A percentile compares a stretch with the other conserved stretches of the same genome.
phyloP scores from a whole-genome alignment of 768 basidiomycete species.

The Pluteus cervinus region DNA sequence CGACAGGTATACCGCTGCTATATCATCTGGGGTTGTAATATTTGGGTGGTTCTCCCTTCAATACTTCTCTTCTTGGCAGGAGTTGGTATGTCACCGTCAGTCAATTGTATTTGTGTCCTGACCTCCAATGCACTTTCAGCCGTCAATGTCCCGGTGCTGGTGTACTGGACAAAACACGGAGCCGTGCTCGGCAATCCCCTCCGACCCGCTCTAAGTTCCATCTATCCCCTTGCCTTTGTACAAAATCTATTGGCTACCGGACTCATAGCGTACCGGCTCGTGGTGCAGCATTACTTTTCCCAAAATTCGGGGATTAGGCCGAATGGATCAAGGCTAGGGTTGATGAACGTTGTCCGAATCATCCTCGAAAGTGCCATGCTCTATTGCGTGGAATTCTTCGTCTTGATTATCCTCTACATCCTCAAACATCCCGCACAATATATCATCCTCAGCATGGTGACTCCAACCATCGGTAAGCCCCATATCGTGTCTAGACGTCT shows the following conservation, averaged over 20 bases:
- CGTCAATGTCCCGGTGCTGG: conserved; percentile 15
- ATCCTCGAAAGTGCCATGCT: conserved; percentile 25
- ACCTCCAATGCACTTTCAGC: conserved; percentile 6
- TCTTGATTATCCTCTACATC: conserved; percentile 21
- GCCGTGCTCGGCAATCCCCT: conserved; percentile 6
- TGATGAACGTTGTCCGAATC: conserved; percentile 20
- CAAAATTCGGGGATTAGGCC: conserved; percentile 13
- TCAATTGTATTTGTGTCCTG: background rate
- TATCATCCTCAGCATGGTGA: conserved; percentile 18
- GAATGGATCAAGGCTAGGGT: conserved; percentile 11
- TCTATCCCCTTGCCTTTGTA: conserved; percentile 15
- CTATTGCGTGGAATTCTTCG: conserved; percentile 20
- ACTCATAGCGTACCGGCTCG: conserved; percentile 21
- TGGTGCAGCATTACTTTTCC: conserved; percentile 19
- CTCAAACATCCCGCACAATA: conserved; percentile 17
- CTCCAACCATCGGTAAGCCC: conserved; percentile 22
- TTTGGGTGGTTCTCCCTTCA: conserved; percentile 15
- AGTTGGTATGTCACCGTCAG: conserved; percentile 12
- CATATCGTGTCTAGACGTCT: background rate
- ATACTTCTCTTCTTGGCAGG: conserved; percentile 14
- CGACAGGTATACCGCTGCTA: conserved; percentile 24
- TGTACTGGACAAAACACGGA: conserved; percentile 21
- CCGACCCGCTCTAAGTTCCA: conserved; percentile 6
- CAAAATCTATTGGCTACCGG: conserved; percentile 24
- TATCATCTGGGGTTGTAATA: conserved; percentile 19